phyloP scores from a whole-genome alignment of 2,329 filamentous ascomycete species.

The Exophiala dermatitidis region DNA sequence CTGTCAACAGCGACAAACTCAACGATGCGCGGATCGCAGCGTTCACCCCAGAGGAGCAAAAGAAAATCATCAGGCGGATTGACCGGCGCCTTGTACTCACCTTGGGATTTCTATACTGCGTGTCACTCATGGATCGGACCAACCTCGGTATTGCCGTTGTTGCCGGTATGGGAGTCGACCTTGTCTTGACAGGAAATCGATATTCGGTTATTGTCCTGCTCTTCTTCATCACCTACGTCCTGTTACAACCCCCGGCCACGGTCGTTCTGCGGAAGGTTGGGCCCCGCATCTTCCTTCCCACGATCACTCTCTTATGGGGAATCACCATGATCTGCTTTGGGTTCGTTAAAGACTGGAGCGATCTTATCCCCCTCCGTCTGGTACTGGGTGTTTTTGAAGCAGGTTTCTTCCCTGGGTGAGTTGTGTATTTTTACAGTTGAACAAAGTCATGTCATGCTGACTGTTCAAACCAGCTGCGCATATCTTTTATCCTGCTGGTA shows the following conservation, averaged over 20 bases:
- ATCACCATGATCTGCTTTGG: constrained; percentile 35
- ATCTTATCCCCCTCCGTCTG: constrained; percentile 27
- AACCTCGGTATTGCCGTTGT: constrained; percentile 68
- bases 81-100: constrained; percentile 59
- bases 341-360: constrained; percentile 28
- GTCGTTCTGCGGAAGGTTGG: constrained; percentile 61
- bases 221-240: constrained; percentile 66
- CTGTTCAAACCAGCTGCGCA: constrained; percentile 49
- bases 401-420: constrained; percentile 57
- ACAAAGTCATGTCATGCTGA: constrained; percentile 44
- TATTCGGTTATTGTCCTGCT: constrained; percentile 60
- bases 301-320: constrained; percentile 41
- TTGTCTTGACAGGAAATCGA: constrained; percentile 23
- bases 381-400: constrained; percentile 60
- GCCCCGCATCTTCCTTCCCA: constrained; percentile 29
- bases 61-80: constrained; percentile 60
- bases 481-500: constrained; percentile 71
- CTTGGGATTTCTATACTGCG: constrained; percentile 62
- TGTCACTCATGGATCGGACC: constrained; percentile 71
- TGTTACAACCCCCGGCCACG: constrained; percentile 66
- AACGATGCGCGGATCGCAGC: constrained; percentile 16
- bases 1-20: constrained; percentile 8
- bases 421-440: neutral
- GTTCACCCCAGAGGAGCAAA: constrained; percentile 50
- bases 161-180: constrained; percentile 44